Percentiles rank a stretch among this genome's conserved stretches.
Evolutionary conservation across 257 asterid species (phyloP).

Genomic region (Catharanthus roseus): DNA sequence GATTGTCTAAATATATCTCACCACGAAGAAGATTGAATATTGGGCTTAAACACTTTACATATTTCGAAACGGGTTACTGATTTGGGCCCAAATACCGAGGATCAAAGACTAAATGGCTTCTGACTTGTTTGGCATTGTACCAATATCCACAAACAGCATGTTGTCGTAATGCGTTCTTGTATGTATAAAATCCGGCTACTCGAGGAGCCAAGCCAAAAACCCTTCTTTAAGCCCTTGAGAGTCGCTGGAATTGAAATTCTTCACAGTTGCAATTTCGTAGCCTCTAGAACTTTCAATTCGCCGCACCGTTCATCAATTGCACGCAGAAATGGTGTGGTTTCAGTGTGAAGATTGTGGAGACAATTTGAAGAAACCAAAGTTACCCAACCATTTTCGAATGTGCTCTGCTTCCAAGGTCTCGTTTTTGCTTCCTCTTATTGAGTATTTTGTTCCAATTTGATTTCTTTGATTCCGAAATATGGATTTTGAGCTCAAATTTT

Average conservation of each 20-base stretch:
- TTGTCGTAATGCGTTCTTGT: too few relatives aligned
- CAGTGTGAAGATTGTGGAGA: constrained; percentile 98
- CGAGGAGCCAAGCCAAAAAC: neutral
- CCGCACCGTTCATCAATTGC: neutral
- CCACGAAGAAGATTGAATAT: too few relatives aligned
- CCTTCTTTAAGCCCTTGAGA: neutral
- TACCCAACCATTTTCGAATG: constrained; percentile 69
- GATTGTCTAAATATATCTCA: too few relatives aligned
- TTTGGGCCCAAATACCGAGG: too few relatives aligned
- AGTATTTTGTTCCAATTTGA: neutral
- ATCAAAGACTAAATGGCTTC: too few relatives aligned
- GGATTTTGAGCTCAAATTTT: neutral
- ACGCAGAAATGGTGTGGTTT: constrained; percentile 78
- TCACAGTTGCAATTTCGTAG: neutral
- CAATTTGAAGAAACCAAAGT: constrained; percentile 88
- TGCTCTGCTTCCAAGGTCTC: constrained; percentile 87
- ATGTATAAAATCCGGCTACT: too few relatives aligned
- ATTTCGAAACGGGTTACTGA: too few relatives aligned
- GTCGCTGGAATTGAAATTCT: neutral
- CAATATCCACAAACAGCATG: too few relatives aligned
- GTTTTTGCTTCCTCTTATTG: neutral
- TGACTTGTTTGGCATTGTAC: too few relatives aligned
- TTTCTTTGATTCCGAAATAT: constrained; percentile 3
- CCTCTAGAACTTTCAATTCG: neutral
- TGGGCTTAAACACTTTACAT: too few relatives aligned